Conservation (phyloP, 441 rosid genomes). For the Populus tomentosa region DNA sequence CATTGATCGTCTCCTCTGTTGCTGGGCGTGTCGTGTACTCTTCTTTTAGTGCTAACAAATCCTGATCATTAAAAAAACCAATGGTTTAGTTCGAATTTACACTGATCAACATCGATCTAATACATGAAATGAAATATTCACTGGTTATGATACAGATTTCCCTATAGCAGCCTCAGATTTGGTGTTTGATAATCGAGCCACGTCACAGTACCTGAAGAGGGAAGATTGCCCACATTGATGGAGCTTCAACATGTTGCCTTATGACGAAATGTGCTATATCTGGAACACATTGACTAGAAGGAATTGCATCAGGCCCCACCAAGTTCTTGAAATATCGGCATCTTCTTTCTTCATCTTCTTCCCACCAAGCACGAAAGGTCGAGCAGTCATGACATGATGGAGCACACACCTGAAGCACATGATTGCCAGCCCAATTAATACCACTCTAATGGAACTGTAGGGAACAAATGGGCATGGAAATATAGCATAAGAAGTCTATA, state of each 20-base stretch:
- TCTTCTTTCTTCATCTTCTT: conserved; percentile 95
- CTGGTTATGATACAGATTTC: too few species aligned
- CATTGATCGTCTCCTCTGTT: conserved; percentile 89
- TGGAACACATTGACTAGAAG: conserved; percentile 71
- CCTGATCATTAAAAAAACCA: conserved; percentile 40
- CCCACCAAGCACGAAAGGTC: conserved; percentile 99
- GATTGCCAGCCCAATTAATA: too few species aligned
- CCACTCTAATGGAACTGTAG: too few species aligned
- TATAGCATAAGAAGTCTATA: too few species aligned
- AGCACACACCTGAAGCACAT: too few species aligned
- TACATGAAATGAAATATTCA: not conserved
- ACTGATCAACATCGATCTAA: not conserved
- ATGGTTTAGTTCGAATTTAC: not conserved
- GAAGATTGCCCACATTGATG: conserved; percentile 99
- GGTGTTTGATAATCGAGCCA: not conserved
- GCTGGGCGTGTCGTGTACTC: conserved; percentile 85
- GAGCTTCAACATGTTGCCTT: conserved; percentile 87
- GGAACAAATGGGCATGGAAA: too few species aligned
- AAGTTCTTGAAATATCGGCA: conserved; percentile 57
- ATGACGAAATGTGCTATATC: conserved; percentile 63
- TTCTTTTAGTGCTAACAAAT: conserved; percentile 80
- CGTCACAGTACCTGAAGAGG: conserved; percentile 75
- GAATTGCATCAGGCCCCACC: conserved; percentile 65
- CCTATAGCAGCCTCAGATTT: not conserved
- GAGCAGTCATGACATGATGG: conserved; percentile 99